phyloP scores from a whole-genome alignment of 208 protist species.

The Wallacemonas collosoma region DNA sequence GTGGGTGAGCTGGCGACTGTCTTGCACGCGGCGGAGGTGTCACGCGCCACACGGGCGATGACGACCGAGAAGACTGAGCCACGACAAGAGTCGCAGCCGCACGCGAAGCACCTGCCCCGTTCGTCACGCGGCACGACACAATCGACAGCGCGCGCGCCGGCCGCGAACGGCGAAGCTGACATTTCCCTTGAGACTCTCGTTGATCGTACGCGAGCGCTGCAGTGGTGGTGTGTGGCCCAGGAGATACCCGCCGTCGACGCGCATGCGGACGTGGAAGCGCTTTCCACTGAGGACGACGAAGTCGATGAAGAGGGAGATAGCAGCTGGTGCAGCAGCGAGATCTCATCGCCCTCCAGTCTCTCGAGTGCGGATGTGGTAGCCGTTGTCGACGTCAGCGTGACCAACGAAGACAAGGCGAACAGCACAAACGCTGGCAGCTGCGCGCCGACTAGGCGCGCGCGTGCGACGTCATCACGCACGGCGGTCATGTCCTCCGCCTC shows the following conservation, averaged over 20 bases:
- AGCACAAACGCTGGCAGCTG: too few species aligned
- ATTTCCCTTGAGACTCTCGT: slow-evolving; percentile 4
- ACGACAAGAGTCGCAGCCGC: background rate
- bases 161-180: background rate
- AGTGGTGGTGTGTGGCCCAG: slow-evolving; percentile 9
- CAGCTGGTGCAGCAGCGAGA: background rate
- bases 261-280: background rate
- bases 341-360: too few species aligned
- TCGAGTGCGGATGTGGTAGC: too few species aligned
- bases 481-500: too few species aligned
- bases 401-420: background rate
- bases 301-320: background rate
- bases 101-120: background rate
- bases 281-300: background rate
- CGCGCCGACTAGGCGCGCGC: too few species aligned
- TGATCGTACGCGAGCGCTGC: slow-evolving; percentile 8
- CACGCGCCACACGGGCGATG: background rate
- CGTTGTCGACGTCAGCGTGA: background rate
- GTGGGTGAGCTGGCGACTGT: slow-evolving; percentile 6
- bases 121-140: too few species aligned
- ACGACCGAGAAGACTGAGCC: background rate
- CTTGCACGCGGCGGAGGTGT: background rate
- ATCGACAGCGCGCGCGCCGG: background rate
- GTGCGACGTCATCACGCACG: too few species aligned
- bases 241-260: background rate